Base-by-base conservation (phyloP, 345 rosid genomes). In the Draba incana region DNA sequence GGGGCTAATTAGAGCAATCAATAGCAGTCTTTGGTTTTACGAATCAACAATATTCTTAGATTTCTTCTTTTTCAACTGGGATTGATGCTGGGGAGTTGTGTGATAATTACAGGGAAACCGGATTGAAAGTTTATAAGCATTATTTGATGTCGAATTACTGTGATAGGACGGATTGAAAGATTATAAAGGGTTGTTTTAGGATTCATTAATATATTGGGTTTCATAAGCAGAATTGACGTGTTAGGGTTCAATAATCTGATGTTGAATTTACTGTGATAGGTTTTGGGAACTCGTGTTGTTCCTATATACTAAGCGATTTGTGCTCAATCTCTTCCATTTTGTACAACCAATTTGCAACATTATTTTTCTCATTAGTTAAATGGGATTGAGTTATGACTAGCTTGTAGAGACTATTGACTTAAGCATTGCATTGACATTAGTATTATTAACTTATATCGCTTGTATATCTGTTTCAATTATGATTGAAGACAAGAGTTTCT, bases 21-120 rank as follows among this genome's bases (percentile, higher is more conserved):
- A 10, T 24, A 5, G 41, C 55, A 62, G 1, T 62, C 5, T 51
- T 43, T 23, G 23, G 16, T 31, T 43, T 61, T 31, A 31, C 3
- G 20, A 20, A 33, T 44, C 10, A 10, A 28, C 10, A 10, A 28
- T 15, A 39, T 48, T 37, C 44, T 46, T 57, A 10, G 2, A 20
- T 27, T 43, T 13, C 49, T 8, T 52, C 52, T 14, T 38, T 33
- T n/a, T 27, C 37, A 25, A 8, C 15, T 38, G 50, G 33, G 67
- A 8, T 45, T 66, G 45, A 14, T 38, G 45, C 57, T 68, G 53
- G 30, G 49, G 23, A 62, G 74, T 68, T 53, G 51, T 68, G 39
- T 67, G 64, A 44, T 27, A 50, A 52, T 51, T 50, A 1, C 39
- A 31, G 23, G 8, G 57, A 20, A 54, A 42, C 12, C 44, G 27